A percentile compares a stretch with the other conserved stretches of the same genome.
Conservation (phyloP, 257 asterid genomes). For the Solanum virginianum region DNA sequence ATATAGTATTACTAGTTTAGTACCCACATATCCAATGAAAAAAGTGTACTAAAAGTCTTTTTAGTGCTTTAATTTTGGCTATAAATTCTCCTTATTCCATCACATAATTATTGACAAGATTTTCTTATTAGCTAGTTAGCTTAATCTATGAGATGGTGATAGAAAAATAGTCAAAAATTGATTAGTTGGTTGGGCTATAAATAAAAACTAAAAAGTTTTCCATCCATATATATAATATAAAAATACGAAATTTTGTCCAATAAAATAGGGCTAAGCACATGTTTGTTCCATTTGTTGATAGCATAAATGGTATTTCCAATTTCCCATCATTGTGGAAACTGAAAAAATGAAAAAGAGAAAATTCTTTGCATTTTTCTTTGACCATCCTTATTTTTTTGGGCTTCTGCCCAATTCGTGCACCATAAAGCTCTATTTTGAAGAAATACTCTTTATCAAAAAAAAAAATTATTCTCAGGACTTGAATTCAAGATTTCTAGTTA, state of each 20-base stretch:
- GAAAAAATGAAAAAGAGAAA: background rate
- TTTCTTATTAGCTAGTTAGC: background rate
- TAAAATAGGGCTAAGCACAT: background rate
- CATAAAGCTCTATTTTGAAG: no score
- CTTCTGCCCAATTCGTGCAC: no score
- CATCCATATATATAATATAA: background rate
- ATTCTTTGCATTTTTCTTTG: background rate
- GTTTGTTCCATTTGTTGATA: background rate
- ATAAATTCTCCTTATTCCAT: background rate
- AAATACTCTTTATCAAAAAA: no score
- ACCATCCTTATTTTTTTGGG: background rate
- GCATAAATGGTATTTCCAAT: background rate
- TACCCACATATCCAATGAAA: background rate
- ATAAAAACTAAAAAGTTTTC: background rate
- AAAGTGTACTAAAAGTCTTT: background rate
- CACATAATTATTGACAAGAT: background rate
- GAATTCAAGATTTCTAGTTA: no score
- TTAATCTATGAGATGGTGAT: background rate
- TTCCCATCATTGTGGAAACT: background rate
- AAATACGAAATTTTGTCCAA: background rate
- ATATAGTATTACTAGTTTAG: background rate
- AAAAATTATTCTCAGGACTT: no score
- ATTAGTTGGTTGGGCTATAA: background rate
- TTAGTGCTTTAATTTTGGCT: background rate
- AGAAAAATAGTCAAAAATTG: background rate